Evolutionary conservation across 1,284 basidiomycete genomes (phyloP).

Genomic region (Leccinum pseudoinsigne): DNA sequence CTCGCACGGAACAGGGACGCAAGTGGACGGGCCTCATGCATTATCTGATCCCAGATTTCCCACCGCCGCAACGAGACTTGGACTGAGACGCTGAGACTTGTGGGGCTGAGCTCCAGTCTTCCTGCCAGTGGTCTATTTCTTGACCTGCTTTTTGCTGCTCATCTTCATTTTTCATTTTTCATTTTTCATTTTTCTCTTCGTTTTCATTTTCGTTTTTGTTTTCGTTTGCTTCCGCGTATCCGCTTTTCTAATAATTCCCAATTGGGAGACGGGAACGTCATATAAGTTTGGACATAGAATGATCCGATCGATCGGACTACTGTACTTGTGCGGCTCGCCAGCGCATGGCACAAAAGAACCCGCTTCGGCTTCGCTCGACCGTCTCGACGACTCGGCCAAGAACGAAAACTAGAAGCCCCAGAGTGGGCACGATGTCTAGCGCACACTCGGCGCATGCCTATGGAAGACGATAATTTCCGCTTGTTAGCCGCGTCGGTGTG

Average conservation of each 20-base stretch:
- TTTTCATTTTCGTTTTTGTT: background rate
- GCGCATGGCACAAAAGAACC: constrained; percentile 7
- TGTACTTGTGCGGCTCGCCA: background rate
- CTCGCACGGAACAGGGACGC: constrained; percentile 26
- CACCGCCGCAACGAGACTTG: constrained; percentile 32
- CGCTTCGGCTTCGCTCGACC: constrained; percentile 4
- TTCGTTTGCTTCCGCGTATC: background rate
- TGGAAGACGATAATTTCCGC: constrained; percentile 14
- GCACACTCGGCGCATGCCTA: background rate
- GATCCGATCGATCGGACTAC: background rate
- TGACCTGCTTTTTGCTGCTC: background rate
- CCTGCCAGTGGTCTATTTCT: background rate
- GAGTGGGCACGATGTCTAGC: background rate
- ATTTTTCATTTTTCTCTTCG: background rate
- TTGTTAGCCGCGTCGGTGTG: background rate
- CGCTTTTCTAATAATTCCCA: constrained; percentile 12
- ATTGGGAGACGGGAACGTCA: constrained; percentile 4
- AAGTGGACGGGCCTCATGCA: constrained; percentile 31
- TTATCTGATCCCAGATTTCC: constrained; percentile 43
- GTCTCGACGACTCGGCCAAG: background rate
- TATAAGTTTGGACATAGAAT: background rate
- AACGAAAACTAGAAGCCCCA: background rate
- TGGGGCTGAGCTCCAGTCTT: background rate
- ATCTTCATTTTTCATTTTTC: background rate
- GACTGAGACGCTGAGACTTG: constrained; percentile 1